phyloP scores from a whole-genome alignment of 169 alveolate genomes.

The Cryptosporidium canis region DNA sequence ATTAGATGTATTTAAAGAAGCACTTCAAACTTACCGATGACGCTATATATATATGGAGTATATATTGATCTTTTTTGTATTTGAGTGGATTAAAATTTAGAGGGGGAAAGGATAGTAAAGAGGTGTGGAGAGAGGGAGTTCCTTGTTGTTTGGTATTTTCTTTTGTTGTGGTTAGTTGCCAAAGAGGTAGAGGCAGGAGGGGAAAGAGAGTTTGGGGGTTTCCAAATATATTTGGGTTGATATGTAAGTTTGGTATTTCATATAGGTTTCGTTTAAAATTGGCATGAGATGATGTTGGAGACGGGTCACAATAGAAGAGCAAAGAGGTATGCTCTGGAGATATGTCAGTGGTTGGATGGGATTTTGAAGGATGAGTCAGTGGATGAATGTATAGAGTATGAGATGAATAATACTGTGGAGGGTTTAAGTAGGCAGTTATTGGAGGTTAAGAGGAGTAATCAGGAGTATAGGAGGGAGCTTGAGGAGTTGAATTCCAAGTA shows the following conservation, averaged over 20 bases:
- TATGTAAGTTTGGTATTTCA: not conserved
- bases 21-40: not conserved
- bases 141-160: not conserved
- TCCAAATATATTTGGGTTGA: not conserved
- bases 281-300: slow-evolving; percentile 7
- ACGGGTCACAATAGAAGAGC: slow-evolving; percentile 56
- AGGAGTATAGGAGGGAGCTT: slow-evolving; percentile 14
- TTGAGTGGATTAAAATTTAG: not conserved
- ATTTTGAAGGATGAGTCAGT: slow-evolving; percentile 21
- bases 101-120: not conserved
- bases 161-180: not conserved
- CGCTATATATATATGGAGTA: not conserved
- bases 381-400: slow-evolving; percentile 49
- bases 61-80: not conserved
- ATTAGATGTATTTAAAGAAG: not conserved
- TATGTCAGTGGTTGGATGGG: slow-evolving; percentile 64
- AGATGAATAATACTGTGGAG: slow-evolving; percentile 43
- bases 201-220: not conserved
- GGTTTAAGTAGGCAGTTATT: slow-evolving; percentile 26
- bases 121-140: not conserved
- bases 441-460: slow-evolving; percentile 10
- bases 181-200: not conserved
- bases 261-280: not conserved
- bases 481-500: slow-evolving; percentile 41
- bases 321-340: slow-evolving; percentile 61